Base-by-base conservation (phyloP, 179 eudicot species). In the Kewa caespitosa region DNA sequence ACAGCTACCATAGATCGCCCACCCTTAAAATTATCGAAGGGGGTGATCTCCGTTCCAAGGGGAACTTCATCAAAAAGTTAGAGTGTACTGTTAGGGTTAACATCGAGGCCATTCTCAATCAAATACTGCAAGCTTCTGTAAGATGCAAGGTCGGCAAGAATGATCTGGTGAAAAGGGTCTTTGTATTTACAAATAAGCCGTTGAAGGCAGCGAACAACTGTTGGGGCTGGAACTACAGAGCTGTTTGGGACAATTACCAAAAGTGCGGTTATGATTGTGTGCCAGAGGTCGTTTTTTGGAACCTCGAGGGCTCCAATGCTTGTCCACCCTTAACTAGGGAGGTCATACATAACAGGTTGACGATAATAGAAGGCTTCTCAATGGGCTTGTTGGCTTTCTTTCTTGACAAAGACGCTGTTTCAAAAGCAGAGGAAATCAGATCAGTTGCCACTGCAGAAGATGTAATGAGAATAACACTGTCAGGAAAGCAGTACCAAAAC, bases 171-270 rank as follows among this genome's bases (percentile, higher is more conserved):
- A 50, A 78, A 12, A 78, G 72, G 65, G 67, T 78, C 4, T 78
- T 78, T 39, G 67, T 72, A 31, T 78, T 78, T 48, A 78, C 81
- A 18, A 78, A 78, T 31, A 78, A 78, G 64, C 72, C 72, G 20
- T 72, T 78, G 36, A 78, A 72, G 28, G 61, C 76, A 50, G 54
- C 55, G 39, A 30, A 72, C 46, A 34, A 66, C 43, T 52, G 72
- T 28, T 78, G 81, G 81, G 76, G 81, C 17, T 78, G 81, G 81
- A 65, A 78, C 54, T 72, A 72, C 34, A 78, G 76, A 54, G 73
- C 72, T 38, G 81, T 65, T 46, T 78, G 81, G 76, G 72, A 65
- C 27, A 54, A 65, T 38, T 78, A 78, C 67, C 41, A 65, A 67
- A 72, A 72, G 64, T 52, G 11, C 14, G 76, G 76, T 34, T 78